Base-by-base conservation (phyloP, 2,329 filamentous ascomycete genomes). In the Penicillium sp. region DNA sequence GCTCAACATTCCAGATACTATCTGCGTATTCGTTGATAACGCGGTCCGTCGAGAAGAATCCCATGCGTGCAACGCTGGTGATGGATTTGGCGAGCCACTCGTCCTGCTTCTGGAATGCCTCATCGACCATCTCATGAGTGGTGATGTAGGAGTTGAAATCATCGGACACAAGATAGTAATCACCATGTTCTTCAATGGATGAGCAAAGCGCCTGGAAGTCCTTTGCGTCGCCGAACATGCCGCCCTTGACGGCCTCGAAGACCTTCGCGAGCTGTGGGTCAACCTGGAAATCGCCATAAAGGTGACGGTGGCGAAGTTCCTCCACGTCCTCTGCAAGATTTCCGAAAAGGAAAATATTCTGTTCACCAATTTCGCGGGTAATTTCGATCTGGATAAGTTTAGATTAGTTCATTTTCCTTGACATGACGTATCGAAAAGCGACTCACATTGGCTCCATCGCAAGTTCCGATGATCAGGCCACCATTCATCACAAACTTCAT, bases 401-500 rank as follows among this genome's bases (percentile, higher is more conserved):
- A n/a, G 3, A 16, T 56, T 24, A 52, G 47, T 19, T 24, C 29
- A 21, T 22, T 19, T 52, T 48, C 13, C 37, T 22, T 41, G 11
- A 22, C 39, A 10, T 24, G 22, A 37, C 14, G 43, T 35, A 37
- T 21, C 35, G 22, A 13, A 13, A 27, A 14, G 26, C 43, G 13
- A 81, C 88, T 83, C 82, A 95, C 91, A 71, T 99, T 99, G 62
- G 95, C 95, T 72, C 95, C 95, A 70, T 99, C 95, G 73, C 93
- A 97, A 21, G 95, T 99, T 67, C 95, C 95, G 67, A 99, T 99
- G 70, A 99, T 96, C 60, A 99, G 82, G 62, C 95, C 95, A 63
- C 95, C 95, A 69, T 98, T 99, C 70, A 99, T 83, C 14, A 97
- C 95, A 75, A 99, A 99, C 78, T 99, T 99, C 95, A 99, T 99